Conservation (phyloP, 78 protist species). For the Pigoraptor vietnamica region DNA sequence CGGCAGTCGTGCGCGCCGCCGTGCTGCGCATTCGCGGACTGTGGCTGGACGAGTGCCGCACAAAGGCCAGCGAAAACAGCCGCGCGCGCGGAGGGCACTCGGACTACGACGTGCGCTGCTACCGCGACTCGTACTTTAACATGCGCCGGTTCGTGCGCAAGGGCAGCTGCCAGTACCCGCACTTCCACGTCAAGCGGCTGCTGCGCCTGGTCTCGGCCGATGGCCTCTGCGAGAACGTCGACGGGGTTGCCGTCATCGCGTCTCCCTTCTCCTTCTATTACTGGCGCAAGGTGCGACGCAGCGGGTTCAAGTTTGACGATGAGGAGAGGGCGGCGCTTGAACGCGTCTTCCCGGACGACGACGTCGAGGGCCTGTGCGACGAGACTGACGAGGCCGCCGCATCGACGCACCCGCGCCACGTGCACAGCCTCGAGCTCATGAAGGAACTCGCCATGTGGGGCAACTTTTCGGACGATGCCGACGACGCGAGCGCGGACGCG, state of each 20-base stretch:
- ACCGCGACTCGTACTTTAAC: not conserved
- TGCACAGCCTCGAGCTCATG: not conserved
- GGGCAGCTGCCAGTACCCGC: not conserved
- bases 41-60: not conserved
- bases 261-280: too few relatives aligned
- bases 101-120: too few relatives aligned
- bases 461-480: too few relatives aligned
- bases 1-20: not conserved
- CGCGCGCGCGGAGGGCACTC: too few relatives aligned
- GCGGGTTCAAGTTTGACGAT: not conserved
- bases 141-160: not conserved
- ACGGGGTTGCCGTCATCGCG: too few relatives aligned
- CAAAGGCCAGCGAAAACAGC: not conserved
- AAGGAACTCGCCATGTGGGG: not conserved
- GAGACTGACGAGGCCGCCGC: too few relatives aligned
- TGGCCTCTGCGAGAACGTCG: too few relatives aligned
- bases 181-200: not conserved
- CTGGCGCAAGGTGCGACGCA: not conserved
- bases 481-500: too few relatives aligned
- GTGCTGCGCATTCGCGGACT: not conserved
- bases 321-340: not conserved
- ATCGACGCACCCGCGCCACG: not conserved
- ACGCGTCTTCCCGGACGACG: not conserved
- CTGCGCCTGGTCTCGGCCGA: not conserved
- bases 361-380: not conserved